Base-by-base conservation (phyloP, 345 rosid species). In the Camelina laxa region DNA sequence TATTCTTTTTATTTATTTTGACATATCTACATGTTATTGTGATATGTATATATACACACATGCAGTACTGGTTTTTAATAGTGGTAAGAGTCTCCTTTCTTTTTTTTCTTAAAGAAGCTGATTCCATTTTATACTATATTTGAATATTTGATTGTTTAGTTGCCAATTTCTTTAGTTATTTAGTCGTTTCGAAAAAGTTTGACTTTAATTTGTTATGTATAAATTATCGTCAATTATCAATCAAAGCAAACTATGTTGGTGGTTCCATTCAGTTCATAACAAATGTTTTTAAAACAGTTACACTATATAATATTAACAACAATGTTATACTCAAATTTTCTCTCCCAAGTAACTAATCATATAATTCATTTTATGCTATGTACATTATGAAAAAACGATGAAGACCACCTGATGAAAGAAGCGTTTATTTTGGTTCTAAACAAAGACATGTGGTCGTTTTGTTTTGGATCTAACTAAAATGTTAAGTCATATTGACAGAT, bases 181-280 rank as follows among this genome's bases (percentile, higher is more conserved):
- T 2, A 16, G n/a, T 50, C 17, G 9, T 75, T 62, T 39, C 5
- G 1, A 30, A 5, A 14, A 73, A 27, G 12, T 30, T 60, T 67
- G 73, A 51, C 74, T 39, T 39, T 24, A 24, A 24, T 24, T 24
- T 22, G 33, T 27, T 12, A 12, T 38, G 17, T 7, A 58, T 59
- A 59, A 24, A 27, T 5, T 50, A 22, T 36, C 8, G 7, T 31
- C 24, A 75, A 67, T 31, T 59, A 38, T 27, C 24, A 68, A 75
- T 51, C 62, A 31, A 39, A 38, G 7, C 48, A 20, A 50, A 67
- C 60, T 60, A 68, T 15, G 60, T 67, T 60, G 74, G 58, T 76
- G 33, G 64, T 33, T 75, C 65, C 27, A 4, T 44, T 62, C 39
- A 51, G 56, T 62, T 68, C 48, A 68, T 21, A 60, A 51, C 51